Evolutionary conservation across 768 basidiomycete genomes (phyloP).

Genomic region (Sarcodon sp.): DNA sequence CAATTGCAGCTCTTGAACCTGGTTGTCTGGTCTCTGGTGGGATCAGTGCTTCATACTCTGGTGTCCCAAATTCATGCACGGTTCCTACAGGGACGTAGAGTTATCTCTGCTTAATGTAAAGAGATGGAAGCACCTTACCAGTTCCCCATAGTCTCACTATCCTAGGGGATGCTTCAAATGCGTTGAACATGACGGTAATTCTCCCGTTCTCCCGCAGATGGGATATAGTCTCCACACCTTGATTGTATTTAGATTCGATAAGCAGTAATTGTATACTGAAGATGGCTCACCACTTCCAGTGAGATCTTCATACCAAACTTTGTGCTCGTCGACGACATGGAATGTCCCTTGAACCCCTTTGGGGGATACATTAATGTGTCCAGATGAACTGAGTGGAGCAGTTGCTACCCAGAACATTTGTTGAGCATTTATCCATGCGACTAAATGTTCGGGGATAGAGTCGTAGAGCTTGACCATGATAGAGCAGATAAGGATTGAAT

Average conservation of each 20-base stretch:
- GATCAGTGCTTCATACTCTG: conserved; percentile 43
- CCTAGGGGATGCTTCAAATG: conserved; percentile 45
- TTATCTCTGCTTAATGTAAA: background rate
- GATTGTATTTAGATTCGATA: background rate
- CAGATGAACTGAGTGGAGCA: conserved; percentile 43
- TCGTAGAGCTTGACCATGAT: conserved; percentile 47
- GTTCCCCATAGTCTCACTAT: conserved; percentile 46
- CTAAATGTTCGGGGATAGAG: conserved; percentile 37
- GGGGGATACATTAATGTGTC: conserved; percentile 57
- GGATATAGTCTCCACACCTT: conserved; percentile 45
- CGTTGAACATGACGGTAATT: conserved; percentile 48
- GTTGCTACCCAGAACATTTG: conserved; percentile 65
- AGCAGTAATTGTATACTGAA: background rate
- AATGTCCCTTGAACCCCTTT: conserved; percentile 52
- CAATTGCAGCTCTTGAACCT: conserved; percentile 48
- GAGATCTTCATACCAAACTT: conserved; percentile 66
- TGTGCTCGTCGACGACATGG: conserved; percentile 36
- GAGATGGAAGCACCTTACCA: conserved; percentile 20
- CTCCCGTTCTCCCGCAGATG: conserved; percentile 51
- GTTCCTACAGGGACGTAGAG: conserved; percentile 23
- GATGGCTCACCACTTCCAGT: conserved; percentile 50
- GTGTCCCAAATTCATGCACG: conserved; percentile 48
- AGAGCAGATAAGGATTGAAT: too few relatives aligned
- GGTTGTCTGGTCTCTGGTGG: conserved; percentile 30
- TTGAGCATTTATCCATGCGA: conserved; percentile 47